Evolutionary conservation across 2,329 filamentous ascomycete genomes (phyloP).

Genomic region (Alternaria novae-zelandiae): DNA sequence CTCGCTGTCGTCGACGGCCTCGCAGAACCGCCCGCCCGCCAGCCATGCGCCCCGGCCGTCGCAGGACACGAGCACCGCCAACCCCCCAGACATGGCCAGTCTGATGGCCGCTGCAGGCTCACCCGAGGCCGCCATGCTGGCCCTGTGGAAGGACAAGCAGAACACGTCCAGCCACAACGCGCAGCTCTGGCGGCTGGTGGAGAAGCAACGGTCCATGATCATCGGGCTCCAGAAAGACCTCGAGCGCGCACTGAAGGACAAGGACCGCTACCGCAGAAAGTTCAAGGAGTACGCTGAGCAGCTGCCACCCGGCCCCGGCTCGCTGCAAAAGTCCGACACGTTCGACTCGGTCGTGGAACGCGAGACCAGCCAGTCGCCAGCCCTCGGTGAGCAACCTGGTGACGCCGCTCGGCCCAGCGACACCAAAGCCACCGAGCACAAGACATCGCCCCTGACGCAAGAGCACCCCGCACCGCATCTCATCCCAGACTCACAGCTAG

Average conservation of each 20-base stretch:
- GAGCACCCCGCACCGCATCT: constrained; percentile 26
- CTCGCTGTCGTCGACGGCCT: constrained; percentile 52
- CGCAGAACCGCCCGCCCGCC: constrained; percentile 61
- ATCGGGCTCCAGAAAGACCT: constrained; percentile 93
- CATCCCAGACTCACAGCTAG: constrained; percentile 40
- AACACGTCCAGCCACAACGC: constrained; percentile 86
- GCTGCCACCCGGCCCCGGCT: constrained; percentile 47
- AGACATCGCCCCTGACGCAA: constrained; percentile 23
- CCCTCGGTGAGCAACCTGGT: constrained; percentile 40
- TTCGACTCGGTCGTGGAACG: constrained; percentile 43
- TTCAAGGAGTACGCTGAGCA: constrained; percentile 74
- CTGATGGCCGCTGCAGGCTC: constrained; percentile 86
- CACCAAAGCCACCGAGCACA: constrained; percentile 29
- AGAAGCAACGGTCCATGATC: constrained; percentile 95
- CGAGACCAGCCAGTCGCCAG: constrained; percentile 48
- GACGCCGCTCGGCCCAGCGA: constrained; percentile 29
- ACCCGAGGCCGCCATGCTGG: constrained; percentile 85
- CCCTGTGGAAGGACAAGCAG: constrained; percentile 89
- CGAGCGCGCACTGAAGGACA: constrained; percentile 88
- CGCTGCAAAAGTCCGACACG: constrained; percentile 43
- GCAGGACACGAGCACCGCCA: constrained; percentile 59
- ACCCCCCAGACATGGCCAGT: constrained; percentile 75
- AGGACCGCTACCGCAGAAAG: constrained; percentile 91
- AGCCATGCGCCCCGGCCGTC: constrained; percentile 64
- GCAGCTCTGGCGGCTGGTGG: constrained; percentile 92